phyloP scores from a whole-genome alignment of 495 filamentous ascomycete genomes.

The Lichina pygmaea region DNA sequence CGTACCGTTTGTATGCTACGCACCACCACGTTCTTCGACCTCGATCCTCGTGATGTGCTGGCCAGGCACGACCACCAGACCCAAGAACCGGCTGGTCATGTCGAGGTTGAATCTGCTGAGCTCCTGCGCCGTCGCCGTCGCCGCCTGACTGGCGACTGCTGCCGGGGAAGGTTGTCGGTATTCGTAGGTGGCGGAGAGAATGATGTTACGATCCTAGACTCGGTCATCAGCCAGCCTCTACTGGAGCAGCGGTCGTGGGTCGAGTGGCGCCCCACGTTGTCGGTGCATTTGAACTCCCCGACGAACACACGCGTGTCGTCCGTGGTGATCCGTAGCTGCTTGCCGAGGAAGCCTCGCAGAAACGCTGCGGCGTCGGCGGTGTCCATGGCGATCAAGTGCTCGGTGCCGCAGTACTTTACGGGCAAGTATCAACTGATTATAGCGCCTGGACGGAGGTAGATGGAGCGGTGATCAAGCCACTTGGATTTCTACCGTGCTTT shows the following conservation, averaged over 20 bases:
- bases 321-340: conserved; percentile 50
- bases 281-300: conserved; percentile 80
- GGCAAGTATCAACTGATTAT: no score
- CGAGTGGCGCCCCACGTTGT: conserved; percentile 29
- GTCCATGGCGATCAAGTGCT: conserved; percentile 1
- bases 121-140: conserved; percentile 5
- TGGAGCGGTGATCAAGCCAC: no score
- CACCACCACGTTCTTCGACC: conserved; percentile 38
- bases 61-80: conserved; percentile 75
- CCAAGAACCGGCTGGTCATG: conserved; percentile 66
- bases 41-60: conserved; percentile 69
- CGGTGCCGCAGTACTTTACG: no score
- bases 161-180: conserved; percentile 35
- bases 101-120: conserved; percentile 24
- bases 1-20: background rate
- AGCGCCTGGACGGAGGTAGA: no score
- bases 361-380: conserved; percentile 1
- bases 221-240: background rate
- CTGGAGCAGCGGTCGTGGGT: background rate
- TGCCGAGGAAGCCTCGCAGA: conserved; percentile 23
- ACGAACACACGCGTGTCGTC: conserved; percentile 73
- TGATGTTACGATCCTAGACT: conserved; percentile 49
- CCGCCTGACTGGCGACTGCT: conserved; percentile 13
- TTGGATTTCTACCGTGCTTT: no score
- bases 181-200: conserved; percentile 63